A percentile compares a stretch with the other conserved stretches of the same genome.
Evolutionary conservation across 2,329 filamentous ascomycete genomes (phyloP).

Genomic region (Verruconis gallopava): DNA sequence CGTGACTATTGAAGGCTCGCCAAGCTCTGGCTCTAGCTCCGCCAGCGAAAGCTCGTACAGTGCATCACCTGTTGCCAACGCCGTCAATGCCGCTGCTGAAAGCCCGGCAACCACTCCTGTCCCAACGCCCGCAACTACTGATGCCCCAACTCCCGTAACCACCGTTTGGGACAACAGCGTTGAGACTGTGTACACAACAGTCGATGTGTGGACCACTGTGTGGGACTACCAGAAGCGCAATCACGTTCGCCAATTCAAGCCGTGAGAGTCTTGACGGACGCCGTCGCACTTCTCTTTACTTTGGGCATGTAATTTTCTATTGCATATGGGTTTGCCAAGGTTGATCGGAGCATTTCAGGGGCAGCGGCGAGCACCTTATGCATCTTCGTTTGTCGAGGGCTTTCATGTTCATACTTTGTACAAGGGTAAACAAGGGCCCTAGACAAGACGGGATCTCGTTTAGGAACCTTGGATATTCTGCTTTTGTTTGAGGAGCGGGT

Average conservation of each 20-base stretch:
- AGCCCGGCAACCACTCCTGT: conserved; percentile 1
- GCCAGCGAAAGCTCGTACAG: background rate
- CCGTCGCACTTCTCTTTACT: background rate
- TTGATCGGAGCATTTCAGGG: too few species aligned
- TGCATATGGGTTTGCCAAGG: background rate
- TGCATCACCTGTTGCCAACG: background rate
- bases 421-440: too few species aligned
- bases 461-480: too few species aligned
- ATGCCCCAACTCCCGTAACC: background rate
- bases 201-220: background rate
- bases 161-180: background rate
- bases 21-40: background rate
- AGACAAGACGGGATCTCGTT: too few species aligned
- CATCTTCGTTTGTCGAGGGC: too few species aligned
- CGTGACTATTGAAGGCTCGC: conserved; percentile 12
- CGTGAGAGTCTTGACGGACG: background rate
- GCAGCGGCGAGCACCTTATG: too few species aligned
- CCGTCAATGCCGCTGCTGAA: background rate
- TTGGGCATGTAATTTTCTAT: background rate
- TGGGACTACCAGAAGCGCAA: background rate
- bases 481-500: too few species aligned
- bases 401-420: too few species aligned
- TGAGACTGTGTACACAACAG: background rate
- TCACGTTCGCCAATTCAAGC: background rate
- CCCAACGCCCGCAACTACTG: background rate